Percentiles rank a stretch among this genome's conserved stretches.
Conservation (phyloP, 257 asterid species). For the Cordia subcordata region DNA sequence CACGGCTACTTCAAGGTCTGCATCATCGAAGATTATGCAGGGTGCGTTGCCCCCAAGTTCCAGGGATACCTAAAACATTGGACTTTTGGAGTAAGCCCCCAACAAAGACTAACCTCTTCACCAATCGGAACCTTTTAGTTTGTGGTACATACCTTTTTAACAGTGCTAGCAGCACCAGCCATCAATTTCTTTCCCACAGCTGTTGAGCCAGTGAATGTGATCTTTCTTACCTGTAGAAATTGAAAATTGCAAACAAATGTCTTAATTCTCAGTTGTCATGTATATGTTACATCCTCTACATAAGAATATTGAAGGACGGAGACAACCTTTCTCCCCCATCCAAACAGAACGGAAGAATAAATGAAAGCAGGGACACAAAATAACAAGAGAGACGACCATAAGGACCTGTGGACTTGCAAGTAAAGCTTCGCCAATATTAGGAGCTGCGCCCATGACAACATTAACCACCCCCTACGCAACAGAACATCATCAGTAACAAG, state of each 20-base stretch:
- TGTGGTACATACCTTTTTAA: constrained; percentile 59
- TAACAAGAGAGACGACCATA: background rate
- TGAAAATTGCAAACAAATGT: constrained; percentile 14
- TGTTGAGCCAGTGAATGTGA: constrained; percentile 97
- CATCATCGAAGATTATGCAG: constrained; percentile 92
- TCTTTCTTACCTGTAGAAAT: constrained; percentile 70
- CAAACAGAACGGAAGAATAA: background rate
- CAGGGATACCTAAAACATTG: constrained; percentile 62
- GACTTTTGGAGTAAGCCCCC: constrained; percentile 13
- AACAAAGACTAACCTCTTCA: constrained; percentile 1
- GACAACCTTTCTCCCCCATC: too few species aligned
- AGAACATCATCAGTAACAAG: constrained; percentile 23
- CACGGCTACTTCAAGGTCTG: constrained; percentile 91
- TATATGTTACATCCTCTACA: background rate
- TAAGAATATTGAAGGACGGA: too few species aligned
- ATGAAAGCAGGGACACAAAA: background rate
- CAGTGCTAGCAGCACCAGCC: constrained; percentile 95
- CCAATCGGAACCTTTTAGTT: constrained; percentile 3
- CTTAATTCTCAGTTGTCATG: background rate
- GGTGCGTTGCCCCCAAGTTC: constrained; percentile 99
- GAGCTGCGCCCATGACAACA: constrained; percentile 90
- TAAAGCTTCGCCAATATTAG: constrained; percentile 85
- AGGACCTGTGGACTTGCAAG: constrained; percentile 68
- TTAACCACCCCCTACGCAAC: constrained; percentile 74
- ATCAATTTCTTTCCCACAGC: constrained; percentile 90